Evolutionary conservation across 2,329 filamentous ascomycete species (phyloP).

Genomic region (Fusarium oxysporum): DNA sequence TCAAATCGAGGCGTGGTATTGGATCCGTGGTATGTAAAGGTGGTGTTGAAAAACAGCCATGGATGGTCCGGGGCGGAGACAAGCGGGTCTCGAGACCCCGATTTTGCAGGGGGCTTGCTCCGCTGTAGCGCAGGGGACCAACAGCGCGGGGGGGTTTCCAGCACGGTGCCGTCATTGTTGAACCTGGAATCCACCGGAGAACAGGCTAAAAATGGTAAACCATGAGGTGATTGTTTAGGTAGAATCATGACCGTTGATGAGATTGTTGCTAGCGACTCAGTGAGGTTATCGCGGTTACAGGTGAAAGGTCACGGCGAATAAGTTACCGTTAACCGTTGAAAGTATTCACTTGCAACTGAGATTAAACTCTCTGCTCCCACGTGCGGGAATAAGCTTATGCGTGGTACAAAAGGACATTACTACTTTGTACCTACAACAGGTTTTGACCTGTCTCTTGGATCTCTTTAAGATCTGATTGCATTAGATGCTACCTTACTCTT

Average conservation of each 20-base stretch:
- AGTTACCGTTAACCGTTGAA: neutral
- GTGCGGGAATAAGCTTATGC: neutral
- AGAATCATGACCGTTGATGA: neutral
- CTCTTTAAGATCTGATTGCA: constrained; percentile 27
- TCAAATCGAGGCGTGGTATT: constrained; percentile 35
- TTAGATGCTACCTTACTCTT: constrained; percentile 9
- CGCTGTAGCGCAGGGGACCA: constrained; percentile 32
- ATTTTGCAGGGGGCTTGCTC: constrained; percentile 31
- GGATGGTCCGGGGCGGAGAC: constrained; percentile 31
- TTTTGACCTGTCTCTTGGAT: constrained; percentile 12
- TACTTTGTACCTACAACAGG: constrained; percentile 1
- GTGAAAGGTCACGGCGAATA: neutral
- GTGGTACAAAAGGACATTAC: constrained; percentile 4
- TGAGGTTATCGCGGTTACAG: constrained; percentile 25
- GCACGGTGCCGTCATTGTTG: constrained; percentile 25
- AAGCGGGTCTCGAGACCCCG: constrained; percentile 40
- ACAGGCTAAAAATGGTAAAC: neutral
- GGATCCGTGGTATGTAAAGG: constrained; percentile 34
- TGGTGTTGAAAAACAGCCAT: constrained; percentile 41
- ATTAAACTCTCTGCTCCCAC: neutral
- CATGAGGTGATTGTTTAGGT: neutral
- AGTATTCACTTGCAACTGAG: neutral
- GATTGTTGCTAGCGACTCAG: neutral
- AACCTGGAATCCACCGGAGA: constrained; percentile 9
- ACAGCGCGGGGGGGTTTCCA: constrained; percentile 30